Evolutionary conservation across 148 eudicot genomes (phyloP), one percentile per base, ranked within the genome.

Genomic region (Cornus controversa): DNA sequence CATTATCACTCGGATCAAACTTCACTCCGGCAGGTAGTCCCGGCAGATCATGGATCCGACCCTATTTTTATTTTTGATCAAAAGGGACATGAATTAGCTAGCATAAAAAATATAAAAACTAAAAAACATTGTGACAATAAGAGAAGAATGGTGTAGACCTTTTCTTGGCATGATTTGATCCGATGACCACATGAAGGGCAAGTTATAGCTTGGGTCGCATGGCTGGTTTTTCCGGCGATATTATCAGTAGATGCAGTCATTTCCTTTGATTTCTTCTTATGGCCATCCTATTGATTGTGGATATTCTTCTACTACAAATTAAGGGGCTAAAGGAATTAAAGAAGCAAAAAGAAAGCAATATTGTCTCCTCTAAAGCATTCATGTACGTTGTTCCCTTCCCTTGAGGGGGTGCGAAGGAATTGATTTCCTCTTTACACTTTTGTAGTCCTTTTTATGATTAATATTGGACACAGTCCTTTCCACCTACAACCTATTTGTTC

Each of bases 11-110:
- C 45, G 96, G 96, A 80, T 91, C 93, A 67, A 91, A 91, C 86
- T 90, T 86, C 70, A 91, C 92, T 28, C 96, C 96, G 0, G 96
- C 93, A 3, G 96, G 96, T n/a, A 91, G 76, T 2, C 96, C 93
- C 53, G 91, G 93, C 58, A 91, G 69, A 76, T 91, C 89, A 78
- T 91, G 89, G 66, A 91, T 91, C 74, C 84, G 84, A 9, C 77
- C 87, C 92, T 87, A 65, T 31, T 79, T 11, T 24, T 75, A 18
- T 68, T 45, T 45, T 45, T 45, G 4, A 31, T 31, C 50, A 45
- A 45, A 57, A 28, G 20, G 14, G 36, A 45, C 50, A 45, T 45
- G 13, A 47, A 29, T 18, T 6, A 54, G 20, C n/a, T 0, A 67
- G 37, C 40, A 20, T 57, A 64, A 14, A 0, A 1, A 14, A n/a